These are phyloP conservation scores for Puccinia sorghi DNA, from an alignment of 1,284 basidiomycete genomes.

Conservation along the genomic window DNA sequence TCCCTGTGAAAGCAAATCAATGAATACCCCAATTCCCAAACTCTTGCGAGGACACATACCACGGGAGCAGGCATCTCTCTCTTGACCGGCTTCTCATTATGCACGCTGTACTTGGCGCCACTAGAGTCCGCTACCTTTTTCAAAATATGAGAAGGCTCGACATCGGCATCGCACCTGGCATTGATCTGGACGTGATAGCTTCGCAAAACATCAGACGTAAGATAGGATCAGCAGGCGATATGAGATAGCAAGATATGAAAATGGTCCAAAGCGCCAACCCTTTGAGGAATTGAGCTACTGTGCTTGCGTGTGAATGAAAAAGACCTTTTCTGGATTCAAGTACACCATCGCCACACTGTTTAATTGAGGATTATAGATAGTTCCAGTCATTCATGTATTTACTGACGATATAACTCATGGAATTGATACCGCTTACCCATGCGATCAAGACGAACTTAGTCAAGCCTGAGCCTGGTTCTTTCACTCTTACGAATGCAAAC, in stretches of 20 bases:
- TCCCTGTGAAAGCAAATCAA: constrained; percentile 52
- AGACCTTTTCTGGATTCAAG: constrained; percentile 88
- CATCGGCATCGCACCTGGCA: constrained; percentile 86
- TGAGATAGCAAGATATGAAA: not conserved
- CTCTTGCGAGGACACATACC: constrained; percentile 67
- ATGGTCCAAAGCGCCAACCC: constrained; percentile 59
- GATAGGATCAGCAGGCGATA: not conserved
- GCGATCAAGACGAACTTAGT: constrained; percentile 82
- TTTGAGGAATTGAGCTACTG: constrained; percentile 78
- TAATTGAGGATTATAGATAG: not conserved
- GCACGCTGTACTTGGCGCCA: constrained; percentile 83
- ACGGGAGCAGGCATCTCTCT: constrained; percentile 55
- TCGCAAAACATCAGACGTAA: not conserved
- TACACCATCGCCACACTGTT: constrained; percentile 86
- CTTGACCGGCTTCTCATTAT: constrained; percentile 59
- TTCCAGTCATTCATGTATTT: not conserved
- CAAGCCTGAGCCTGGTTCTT: constrained; percentile 84
- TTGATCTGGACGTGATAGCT: constrained; percentile 81
- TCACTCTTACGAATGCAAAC: constrained; percentile 86
- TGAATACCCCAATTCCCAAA: constrained; percentile 62
- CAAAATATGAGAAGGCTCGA: constrained; percentile 76
- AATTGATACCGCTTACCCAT: constrained; percentile 56
- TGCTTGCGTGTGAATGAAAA: constrained; percentile 79
- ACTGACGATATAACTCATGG: not conserved
- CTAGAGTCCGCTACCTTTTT: constrained; percentile 83